Base-by-base conservation (phyloP, 176 grass and related monocot species). In the Aegilops speltoides region DNA sequence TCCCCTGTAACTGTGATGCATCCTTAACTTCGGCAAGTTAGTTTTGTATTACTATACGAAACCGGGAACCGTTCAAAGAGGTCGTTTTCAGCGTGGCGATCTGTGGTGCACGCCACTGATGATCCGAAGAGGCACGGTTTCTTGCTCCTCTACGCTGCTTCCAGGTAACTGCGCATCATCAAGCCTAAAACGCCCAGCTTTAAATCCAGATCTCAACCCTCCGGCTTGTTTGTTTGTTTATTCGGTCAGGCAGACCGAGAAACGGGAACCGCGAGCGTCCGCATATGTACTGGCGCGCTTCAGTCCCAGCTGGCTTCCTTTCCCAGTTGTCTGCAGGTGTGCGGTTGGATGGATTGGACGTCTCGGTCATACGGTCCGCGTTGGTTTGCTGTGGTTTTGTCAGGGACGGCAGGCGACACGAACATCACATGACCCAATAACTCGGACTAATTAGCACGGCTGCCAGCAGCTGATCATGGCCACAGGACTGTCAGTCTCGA, bases 391-490 rank as follows among this genome's bases (percentile, higher is more conserved):
- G 19, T 16, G 57, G 57, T 2, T 50, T 2, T 45, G 60, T 64
- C 16, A 64, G 56, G 34, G 34, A 64, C 59, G 78, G 56, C 59
- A 64, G 40, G 37, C 24, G 78, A 66, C 78, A 20, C 61, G 38
- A 80, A 22, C 62, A 65, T 45, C 78, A 80, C 78, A 66, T 66
- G 37, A 80, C n/a, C 19, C 61, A 46, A 28, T 80, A 28, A 13
- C 36, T 64, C 34, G 3, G 5, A 2, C 50, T 54, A 19, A 54
- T 54, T 19, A 20, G 60, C 78, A 72, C 69, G 69, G 20, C 22
- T 10, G 3, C 54, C 7, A 20, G 59, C 59, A 2, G 14, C 13
- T 41, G 59, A 26, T 28, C 60, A 40, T 64, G 78, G 78, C 24
- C 0, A 10, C 25, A 75, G 8, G 14, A 7, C 38, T n/a, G 70